Conservation (phyloP, 441 rosid genomes). For the Pelargonium citronellum region DNA sequence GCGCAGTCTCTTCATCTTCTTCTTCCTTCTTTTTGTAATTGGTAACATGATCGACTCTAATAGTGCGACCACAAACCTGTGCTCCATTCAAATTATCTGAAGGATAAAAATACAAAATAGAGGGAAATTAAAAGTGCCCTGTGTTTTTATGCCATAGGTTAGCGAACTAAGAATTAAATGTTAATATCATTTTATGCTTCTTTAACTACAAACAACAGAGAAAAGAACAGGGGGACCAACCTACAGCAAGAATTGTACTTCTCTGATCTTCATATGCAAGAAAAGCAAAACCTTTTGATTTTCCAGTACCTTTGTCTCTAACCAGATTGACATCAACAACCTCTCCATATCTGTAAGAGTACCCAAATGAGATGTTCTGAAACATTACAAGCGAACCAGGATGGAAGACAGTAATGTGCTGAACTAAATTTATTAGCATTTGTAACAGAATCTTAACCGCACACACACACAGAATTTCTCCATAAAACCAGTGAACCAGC, state of each 20-base stretch:
- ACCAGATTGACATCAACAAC: constrained; percentile 85
- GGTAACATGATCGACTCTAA: constrained; percentile 70
- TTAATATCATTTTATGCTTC: not conserved
- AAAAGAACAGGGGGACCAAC: constrained; percentile 33
- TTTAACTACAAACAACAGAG: not conserved
- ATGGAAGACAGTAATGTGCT: not conserved
- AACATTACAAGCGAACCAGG: not conserved
- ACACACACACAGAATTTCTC: too few relatives aligned
- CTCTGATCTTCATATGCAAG: constrained; percentile 90
- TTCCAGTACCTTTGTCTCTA: constrained; percentile 84
- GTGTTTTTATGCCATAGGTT: not conserved
- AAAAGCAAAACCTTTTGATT: constrained; percentile 85
- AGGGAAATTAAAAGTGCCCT: not conserved
- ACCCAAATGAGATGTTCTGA: not conserved
- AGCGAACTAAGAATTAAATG: not conserved
- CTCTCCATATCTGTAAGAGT: constrained; percentile 58
- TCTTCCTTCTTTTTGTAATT: constrained; percentile 73
- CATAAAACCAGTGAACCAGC: not conserved
- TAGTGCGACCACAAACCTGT: constrained; percentile 52
- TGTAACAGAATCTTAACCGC: too few relatives aligned
- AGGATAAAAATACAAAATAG: constrained; percentile 8
- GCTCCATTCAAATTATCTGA: constrained; percentile 87
- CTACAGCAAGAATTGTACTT: constrained; percentile 84
- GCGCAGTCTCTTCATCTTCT: constrained; percentile 68
- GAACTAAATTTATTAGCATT: too few relatives aligned